These are phyloP conservation scores for Podospora pseudocomata DNA, from an alignment of 495 filamentous ascomycete genomes.

Conservation along the genomic window DNA sequence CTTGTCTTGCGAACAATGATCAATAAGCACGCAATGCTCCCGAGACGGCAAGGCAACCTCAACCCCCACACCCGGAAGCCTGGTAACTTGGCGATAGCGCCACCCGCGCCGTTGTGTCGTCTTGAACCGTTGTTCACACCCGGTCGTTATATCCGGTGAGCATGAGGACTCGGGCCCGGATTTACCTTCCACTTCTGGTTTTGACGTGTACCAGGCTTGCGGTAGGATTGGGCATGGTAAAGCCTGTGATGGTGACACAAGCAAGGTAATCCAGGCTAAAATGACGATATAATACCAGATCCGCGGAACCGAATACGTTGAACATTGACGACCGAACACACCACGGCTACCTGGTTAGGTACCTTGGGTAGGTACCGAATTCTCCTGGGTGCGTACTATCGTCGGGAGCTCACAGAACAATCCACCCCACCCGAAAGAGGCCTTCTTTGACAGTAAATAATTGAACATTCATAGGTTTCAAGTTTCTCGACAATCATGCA, in stretches of 20 bases:
- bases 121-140: neutral
- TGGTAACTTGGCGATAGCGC: constrained; percentile 5
- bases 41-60: neutral
- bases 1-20: neutral
- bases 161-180: neutral
- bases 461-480: no score
- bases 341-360: no score
- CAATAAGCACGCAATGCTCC: constrained; percentile 6
- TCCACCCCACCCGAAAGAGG: no score
- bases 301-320: neutral
- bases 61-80: neutral
- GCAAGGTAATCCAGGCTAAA: neutral
- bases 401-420: no score
- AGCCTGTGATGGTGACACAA: neutral
- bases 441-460: no score
- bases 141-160: neutral
- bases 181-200: neutral
- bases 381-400: no score
- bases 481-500: no score
- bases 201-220: neutral
- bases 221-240: neutral
- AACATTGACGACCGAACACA: neutral
- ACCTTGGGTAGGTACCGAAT: no score
- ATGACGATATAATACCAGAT: neutral
- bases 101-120: constrained; percentile 11